These are phyloP conservation scores for Pilasporangium apinafurcum DNA, from an alignment of 352 stramenopile genomes.

Conservation along the genomic window DNA sequence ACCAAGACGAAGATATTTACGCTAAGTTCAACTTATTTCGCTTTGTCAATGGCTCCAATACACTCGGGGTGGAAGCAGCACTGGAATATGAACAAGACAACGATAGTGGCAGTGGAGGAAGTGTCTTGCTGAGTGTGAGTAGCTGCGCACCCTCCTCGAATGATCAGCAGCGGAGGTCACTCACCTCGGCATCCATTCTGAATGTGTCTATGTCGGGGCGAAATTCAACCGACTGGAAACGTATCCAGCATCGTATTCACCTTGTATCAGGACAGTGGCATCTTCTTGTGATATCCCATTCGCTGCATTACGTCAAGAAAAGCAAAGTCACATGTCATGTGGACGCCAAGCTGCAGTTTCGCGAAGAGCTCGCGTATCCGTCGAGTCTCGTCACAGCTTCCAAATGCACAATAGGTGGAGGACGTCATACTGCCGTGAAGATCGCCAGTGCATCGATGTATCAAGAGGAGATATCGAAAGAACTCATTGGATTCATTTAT, in stretches of 20 bases:
- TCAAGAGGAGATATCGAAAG: slow-evolving; percentile 57
- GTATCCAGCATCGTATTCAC: slow-evolving; percentile 39
- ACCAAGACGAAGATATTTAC: neutral
- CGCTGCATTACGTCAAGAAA: slow-evolving; percentile 82
- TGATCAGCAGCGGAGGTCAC: slow-evolving; percentile 13
- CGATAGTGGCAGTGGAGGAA: slow-evolving; percentile 5
- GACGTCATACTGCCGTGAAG: slow-evolving; percentile 21
- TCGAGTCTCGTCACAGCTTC: slow-evolving; percentile 65
- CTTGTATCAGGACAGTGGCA: slow-evolving; percentile 49
- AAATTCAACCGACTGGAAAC: slow-evolving; percentile 43
- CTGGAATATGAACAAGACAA: slow-evolving; percentile 40
- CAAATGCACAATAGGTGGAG: slow-evolving; percentile 65
- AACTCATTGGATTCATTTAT: slow-evolving; percentile 53
- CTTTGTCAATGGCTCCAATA: slow-evolving; percentile 64
- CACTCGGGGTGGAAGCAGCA: slow-evolving; percentile 61
- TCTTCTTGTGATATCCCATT: slow-evolving; percentile 67
- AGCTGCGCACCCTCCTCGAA: slow-evolving; percentile 32
- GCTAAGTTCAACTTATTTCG: slow-evolving; percentile 67
- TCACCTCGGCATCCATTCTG: slow-evolving; percentile 28
- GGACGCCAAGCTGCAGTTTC: slow-evolving; percentile 53
- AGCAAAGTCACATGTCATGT: slow-evolving; percentile 76
- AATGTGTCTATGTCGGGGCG: slow-evolving; percentile 14
- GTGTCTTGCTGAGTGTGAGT: slow-evolving; percentile 40
- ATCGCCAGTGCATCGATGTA: slow-evolving; percentile 78
- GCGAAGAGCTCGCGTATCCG: slow-evolving; percentile 72